Percentiles rank a stretch among this genome's conserved stretches.
These are phyloP conservation scores for Peronospora belbahrii DNA, from an alignment of 352 stramenopile genomes.

Conservation along the genomic window DNA sequence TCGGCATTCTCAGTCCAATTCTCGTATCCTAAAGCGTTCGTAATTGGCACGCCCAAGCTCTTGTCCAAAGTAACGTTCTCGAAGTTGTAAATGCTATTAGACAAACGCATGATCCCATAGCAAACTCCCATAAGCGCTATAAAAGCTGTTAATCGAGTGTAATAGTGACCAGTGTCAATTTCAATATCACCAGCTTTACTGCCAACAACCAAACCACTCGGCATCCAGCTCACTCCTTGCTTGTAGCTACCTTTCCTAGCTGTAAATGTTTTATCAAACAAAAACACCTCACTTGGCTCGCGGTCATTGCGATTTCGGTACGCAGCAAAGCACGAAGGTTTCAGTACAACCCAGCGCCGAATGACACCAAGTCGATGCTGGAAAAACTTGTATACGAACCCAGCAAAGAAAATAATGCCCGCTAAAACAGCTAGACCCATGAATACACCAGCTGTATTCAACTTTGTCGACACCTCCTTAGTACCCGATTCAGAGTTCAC, in stretches of 20 bases:
- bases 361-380: conserved; percentile 79
- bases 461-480: conserved; percentile 37
- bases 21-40: conserved; percentile 29
- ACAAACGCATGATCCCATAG: conserved; percentile 59
- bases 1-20: conserved; percentile 35
- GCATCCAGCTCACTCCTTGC: conserved; percentile 84
- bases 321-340: conserved; percentile 78
- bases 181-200: conserved; percentile 79
- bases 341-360: conserved; percentile 81
- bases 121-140: conserved; percentile 53
- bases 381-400: conserved; percentile 86
- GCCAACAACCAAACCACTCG: conserved; percentile 69
- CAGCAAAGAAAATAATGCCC: conserved; percentile 55
- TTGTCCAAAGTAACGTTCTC: conserved; percentile 32
- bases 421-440: conserved; percentile 42
- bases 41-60: conserved; percentile 20
- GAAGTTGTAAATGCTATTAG: conserved; percentile 53
- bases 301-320: conserved; percentile 66
- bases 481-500: conserved; percentile 32
- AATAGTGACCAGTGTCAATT: conserved; percentile 83
- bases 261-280: conserved; percentile 82
- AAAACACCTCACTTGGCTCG: conserved; percentile 79
- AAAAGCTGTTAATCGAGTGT: conserved; percentile 69
- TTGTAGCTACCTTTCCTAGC: conserved; percentile 69
- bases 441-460: conserved; percentile 48